These are phyloP conservation scores for Sphagnum fallax DNA, from an alignment of 228 moss, liverwort and hornwort species.

Conservation along the genomic window DNA sequence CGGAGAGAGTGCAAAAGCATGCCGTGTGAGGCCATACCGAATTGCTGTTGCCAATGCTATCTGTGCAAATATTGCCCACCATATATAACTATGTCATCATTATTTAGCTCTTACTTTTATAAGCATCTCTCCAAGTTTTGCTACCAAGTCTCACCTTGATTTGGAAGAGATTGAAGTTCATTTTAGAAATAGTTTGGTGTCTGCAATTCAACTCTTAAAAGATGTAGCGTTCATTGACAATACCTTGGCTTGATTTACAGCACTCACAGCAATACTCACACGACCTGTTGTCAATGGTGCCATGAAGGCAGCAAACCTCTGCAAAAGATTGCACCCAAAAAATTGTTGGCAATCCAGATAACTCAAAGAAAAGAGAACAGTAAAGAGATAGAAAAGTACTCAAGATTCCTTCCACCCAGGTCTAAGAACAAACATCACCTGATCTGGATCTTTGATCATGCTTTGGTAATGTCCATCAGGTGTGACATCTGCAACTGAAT, in stretches of 20 bases:
- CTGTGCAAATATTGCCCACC: constrained; percentile 6
- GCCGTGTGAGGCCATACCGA: constrained; percentile 39
- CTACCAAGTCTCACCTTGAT: too few relatives aligned
- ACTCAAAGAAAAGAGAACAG: neutral
- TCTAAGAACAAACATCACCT: constrained; percentile 15
- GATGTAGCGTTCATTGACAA: neutral
- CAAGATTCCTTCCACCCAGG: too few relatives aligned
- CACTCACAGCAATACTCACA: constrained; percentile 18
- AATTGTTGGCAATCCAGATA: neutral
- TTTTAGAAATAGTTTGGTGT: too few relatives aligned
- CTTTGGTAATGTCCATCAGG: constrained; percentile 41
- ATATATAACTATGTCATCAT: too few relatives aligned
- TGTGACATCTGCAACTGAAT: constrained; percentile 46
- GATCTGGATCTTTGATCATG: constrained; percentile 39
- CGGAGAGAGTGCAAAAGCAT: constrained; percentile 29
- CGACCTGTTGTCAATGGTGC: constrained; percentile 49
- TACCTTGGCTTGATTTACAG: constrained; percentile 39
- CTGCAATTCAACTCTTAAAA: too few relatives aligned
- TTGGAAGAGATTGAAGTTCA: too few relatives aligned
- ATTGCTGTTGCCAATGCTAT: constrained; percentile 44
- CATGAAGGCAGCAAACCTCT: constrained; percentile 60
- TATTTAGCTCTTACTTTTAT: too few relatives aligned
- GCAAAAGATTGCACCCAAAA: neutral
- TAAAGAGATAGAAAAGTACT: too few relatives aligned
- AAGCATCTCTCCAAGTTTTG: too few relatives aligned